These are phyloP conservation scores for Coleophoma crateriformis DNA, from an alignment of 2,329 filamentous ascomycete species.

Conservation along the genomic window DNA sequence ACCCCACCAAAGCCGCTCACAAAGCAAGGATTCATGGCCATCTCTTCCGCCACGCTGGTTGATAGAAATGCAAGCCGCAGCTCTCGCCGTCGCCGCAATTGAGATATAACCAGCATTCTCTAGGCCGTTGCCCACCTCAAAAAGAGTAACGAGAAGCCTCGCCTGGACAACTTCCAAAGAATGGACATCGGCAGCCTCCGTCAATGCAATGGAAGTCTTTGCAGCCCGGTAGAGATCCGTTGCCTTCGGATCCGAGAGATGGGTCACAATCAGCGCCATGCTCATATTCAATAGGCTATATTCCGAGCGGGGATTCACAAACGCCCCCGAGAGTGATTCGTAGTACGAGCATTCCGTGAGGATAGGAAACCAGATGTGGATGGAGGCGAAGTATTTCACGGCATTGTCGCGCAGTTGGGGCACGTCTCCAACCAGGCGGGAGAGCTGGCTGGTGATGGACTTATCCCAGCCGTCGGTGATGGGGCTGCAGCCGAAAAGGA, in stretches of 20 bases:
- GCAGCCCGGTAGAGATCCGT: background rate
- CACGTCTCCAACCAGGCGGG: too few relatives aligned
- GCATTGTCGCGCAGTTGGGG: too few relatives aligned
- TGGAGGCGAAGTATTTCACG: background rate
- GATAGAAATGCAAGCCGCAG: background rate
- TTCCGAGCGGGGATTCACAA: constrained; percentile 6
- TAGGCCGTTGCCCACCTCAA: constrained; percentile 12
- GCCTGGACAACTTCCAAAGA: constrained; percentile 11
- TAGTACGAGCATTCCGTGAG: constrained; percentile 8
- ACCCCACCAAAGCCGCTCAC: too few relatives aligned
- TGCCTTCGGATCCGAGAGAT: constrained; percentile 7
- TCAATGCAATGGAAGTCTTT: constrained; percentile 11
- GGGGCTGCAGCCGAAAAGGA: too few relatives aligned
- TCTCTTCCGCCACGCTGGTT: too few relatives aligned
- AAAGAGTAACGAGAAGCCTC: constrained; percentile 10
- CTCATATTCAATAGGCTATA: constrained; percentile 8
- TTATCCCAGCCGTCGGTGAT: too few relatives aligned
- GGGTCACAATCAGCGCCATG: constrained; percentile 8
- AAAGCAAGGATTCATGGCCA: too few relatives aligned
- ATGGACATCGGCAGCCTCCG: constrained; percentile 11
- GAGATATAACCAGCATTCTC: constrained; percentile 12
- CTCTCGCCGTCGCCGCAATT: constrained; percentile 9
- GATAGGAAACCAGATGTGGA: constrained; percentile 11
- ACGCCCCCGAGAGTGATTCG: constrained; percentile 4
- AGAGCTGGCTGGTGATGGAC: too few relatives aligned